These are phyloP conservation scores for Lactifluus volemus DNA, from an alignment of 768 basidiomycete genomes.

Conservation along the genomic window DNA sequence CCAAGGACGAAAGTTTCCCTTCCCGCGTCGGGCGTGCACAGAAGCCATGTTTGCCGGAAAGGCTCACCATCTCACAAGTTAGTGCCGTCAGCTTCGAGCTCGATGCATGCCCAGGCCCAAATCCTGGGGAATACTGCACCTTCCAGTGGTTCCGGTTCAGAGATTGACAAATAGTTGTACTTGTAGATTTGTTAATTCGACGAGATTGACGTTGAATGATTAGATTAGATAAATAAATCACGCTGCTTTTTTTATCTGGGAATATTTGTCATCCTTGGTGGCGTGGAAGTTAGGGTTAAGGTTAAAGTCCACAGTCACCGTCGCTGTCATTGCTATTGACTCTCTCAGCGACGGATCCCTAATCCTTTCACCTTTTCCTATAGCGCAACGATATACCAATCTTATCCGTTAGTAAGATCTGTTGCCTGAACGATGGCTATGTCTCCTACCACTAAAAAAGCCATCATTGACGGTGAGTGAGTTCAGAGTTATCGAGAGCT, in stretches of 20 bases:
- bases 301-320: neutral
- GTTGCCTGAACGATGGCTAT: constrained; percentile 16
- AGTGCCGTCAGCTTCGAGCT: neutral
- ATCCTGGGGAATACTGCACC: neutral
- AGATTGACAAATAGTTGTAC: no score
- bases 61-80: neutral
- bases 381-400: neutral
- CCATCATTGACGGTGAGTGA: constrained; percentile 24
- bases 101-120: neutral
- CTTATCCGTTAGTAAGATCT: neutral
- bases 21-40: neutral
- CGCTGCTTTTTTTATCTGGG: no score
- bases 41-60: neutral
- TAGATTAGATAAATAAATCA: neutral
- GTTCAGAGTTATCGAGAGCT: neutral
- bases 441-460: constrained; percentile 21
- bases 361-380: neutral
- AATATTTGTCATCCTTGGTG: neutral
- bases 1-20: neutral
- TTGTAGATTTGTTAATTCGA: neutral
- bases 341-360: no score
- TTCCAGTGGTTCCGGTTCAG: neutral
- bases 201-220: neutral
- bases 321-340: no score
- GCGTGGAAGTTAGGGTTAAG: neutral